These are phyloP conservation scores for Orbilia ellipsospora DNA, from an alignment of 2,329 filamentous ascomycete species.

Conservation along the genomic window DNA sequence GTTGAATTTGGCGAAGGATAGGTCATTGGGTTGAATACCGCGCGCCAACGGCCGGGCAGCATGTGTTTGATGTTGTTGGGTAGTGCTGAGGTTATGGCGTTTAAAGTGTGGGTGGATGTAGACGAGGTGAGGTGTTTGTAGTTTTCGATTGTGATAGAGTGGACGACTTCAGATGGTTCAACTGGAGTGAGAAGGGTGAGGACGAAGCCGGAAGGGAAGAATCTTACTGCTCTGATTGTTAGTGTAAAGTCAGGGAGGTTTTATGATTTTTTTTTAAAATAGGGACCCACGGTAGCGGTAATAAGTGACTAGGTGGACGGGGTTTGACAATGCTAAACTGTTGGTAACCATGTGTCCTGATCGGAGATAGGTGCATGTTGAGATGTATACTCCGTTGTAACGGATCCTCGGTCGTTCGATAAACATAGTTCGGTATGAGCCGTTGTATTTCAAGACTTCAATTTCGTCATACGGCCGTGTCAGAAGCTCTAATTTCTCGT, in stretches of 20 bases:
- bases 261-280: background rate
- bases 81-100: conserved; percentile 61
- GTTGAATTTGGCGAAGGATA: conserved; percentile 56
- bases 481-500: conserved; percentile 56
- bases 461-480: conserved; percentile 60
- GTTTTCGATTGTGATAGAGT: conserved; percentile 71
- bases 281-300: conserved; percentile 76
- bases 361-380: conserved; percentile 93
- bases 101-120: conserved; percentile 57
- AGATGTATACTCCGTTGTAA: conserved; percentile 96
- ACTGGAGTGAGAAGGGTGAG: conserved; percentile 82
- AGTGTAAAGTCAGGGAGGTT: background rate
- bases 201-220: conserved; percentile 87
- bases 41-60: conserved; percentile 73
- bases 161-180: conserved; percentile 88
- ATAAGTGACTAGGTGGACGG: conserved; percentile 96
- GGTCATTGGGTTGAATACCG: conserved; percentile 66
- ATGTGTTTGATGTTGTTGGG: conserved; percentile 63
- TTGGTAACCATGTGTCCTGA: conserved; percentile 78
- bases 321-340: conserved; percentile 79
- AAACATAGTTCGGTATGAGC: conserved; percentile 55
- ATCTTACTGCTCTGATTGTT: conserved; percentile 69
- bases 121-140: conserved; percentile 72
- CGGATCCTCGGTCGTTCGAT: conserved; percentile 75
- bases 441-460: conserved; percentile 60